phyloP scores from a whole-genome alignment of 805 yeast genomes.

The Groenewaldozyma tartarivorans region DNA sequence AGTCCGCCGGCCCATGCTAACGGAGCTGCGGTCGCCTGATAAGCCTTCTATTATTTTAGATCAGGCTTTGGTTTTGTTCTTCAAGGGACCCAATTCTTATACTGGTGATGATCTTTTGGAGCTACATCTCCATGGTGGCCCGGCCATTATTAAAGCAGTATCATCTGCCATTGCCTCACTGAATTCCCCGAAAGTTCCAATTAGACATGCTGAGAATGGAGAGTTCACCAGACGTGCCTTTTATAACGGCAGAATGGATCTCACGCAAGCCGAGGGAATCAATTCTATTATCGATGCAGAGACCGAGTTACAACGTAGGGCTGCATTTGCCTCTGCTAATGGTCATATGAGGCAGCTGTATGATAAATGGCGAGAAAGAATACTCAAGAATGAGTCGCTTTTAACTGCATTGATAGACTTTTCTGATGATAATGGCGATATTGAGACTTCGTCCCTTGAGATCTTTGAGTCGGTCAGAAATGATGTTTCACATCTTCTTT shows the following conservation, averaged over 20 bases:
- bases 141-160: slow-evolving; percentile 67
- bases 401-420: slow-evolving; percentile 88
- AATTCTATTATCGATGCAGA: slow-evolving; percentile 86
- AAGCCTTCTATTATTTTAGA: slow-evolving; percentile 42
- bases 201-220: slow-evolving; percentile 85
- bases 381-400: slow-evolving; percentile 60
- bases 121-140: slow-evolving; percentile 90
- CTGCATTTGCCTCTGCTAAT: slow-evolving; percentile 63
- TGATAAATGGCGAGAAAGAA: slow-evolving; percentile 52
- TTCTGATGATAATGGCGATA: slow-evolving; percentile 73
- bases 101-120: slow-evolving; percentile 92
- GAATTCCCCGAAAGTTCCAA: slow-evolving; percentile 23
- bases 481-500: slow-evolving; percentile 34
- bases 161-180: slow-evolving; percentile 48
- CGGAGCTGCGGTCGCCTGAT: slow-evolving; percentile 42
- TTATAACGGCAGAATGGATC: slow-evolving; percentile 70
- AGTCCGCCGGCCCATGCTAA: slow-evolving; percentile 28
- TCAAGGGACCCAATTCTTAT: slow-evolving; percentile 66
- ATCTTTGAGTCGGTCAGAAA: slow-evolving; percentile 43
- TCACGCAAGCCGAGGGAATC: slow-evolving; percentile 87
- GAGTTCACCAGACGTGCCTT: slow-evolving; percentile 87
- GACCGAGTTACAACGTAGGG: slow-evolving; percentile 75
- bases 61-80: slow-evolving; percentile 62
- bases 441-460: slow-evolving; percentile 9
- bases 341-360: slow-evolving; percentile 56